A percentile compares a stretch with the other conserved stretches of the same genome.
Evolutionary conservation across 371 early-diverging fungal genomes (phyloP).

Genomic region (Dichotomocladium elegans): DNA sequence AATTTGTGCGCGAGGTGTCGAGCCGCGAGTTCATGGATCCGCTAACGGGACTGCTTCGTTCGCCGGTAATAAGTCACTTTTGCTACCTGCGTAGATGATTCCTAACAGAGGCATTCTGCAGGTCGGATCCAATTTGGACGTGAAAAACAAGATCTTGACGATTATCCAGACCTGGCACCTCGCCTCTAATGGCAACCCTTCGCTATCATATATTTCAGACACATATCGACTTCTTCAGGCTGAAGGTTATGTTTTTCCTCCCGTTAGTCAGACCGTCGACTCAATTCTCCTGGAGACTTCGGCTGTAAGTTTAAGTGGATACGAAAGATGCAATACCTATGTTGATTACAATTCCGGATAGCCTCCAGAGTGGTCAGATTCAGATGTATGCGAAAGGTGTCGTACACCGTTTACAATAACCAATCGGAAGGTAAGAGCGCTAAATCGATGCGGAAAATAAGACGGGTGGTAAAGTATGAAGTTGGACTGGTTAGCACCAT

Average conservation of each 20-base stretch:
- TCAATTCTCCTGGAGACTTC: slow-evolving; percentile 66
- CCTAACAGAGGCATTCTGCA: slow-evolving; percentile 10
- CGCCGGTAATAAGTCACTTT: no score
- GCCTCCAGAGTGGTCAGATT: slow-evolving; percentile 97
- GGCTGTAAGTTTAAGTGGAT: slow-evolving; percentile 44
- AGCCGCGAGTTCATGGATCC: slow-evolving; percentile 89
- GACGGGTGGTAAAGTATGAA: background rate
- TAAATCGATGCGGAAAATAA: background rate
- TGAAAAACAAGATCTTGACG: slow-evolving; percentile 65
- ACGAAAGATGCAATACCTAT: background rate
- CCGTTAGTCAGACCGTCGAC: slow-evolving; percentile 70
- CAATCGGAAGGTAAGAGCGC: slow-evolving; percentile 83
- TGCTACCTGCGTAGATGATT: no score
- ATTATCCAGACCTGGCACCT: slow-evolving; percentile 89
- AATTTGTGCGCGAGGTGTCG: slow-evolving; percentile 87
- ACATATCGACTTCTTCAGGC: slow-evolving; percentile 75
- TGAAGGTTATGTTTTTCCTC: slow-evolving; percentile 70
- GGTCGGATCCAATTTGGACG: slow-evolving; percentile 61
- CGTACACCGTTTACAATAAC: slow-evolving; percentile 88
- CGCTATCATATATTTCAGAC: slow-evolving; percentile 74
- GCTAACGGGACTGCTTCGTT: slow-evolving; percentile 63
- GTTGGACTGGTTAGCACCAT: slow-evolving; percentile 67
- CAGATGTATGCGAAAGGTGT: slow-evolving; percentile 91
- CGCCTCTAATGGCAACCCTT: slow-evolving; percentile 73
- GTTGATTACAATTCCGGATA: slow-evolving; percentile 9